phyloP scores from a whole-genome alignment of 2,329 filamentous ascomycete genomes.

The Tolypocladium nubicola region DNA sequence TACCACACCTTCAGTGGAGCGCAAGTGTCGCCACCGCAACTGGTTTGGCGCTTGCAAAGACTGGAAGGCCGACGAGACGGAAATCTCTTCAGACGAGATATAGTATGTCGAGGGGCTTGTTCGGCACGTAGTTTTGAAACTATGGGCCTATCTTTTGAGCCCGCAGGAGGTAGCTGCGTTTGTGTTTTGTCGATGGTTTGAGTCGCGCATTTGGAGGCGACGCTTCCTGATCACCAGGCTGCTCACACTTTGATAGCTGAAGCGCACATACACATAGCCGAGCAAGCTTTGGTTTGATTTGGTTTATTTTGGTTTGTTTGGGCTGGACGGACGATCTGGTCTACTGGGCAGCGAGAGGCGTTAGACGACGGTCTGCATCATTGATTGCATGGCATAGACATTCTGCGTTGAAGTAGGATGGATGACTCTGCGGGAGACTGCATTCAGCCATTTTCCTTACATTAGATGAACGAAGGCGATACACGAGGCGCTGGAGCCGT shows the following conservation, averaged over 20 bases:
- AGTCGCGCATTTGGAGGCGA: background rate
- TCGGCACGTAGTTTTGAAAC: background rate
- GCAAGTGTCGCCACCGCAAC: slow-evolving; percentile 23
- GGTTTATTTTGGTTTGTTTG: background rate
- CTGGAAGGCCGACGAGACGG: slow-evolving; percentile 16
- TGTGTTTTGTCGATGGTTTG: background rate
- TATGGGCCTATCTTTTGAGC: background rate
- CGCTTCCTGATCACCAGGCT: background rate
- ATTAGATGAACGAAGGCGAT: background rate
- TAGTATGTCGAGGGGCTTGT: slow-evolving; percentile 4
- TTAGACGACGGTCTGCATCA: background rate
- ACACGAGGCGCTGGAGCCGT: background rate
- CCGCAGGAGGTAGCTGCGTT: background rate
- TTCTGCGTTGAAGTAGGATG: background rate
- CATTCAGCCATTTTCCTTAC: background rate
- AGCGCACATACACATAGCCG: background rate
- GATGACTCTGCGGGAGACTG: background rate
- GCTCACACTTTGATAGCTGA: background rate
- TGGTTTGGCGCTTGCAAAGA: slow-evolving; percentile 33
- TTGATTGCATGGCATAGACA: background rate
- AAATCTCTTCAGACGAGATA: slow-evolving; percentile 21
- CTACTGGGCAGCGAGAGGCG: background rate
- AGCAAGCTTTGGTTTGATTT: background rate
- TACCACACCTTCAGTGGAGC: slow-evolving; percentile 13
- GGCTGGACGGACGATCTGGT: background rate